Evolutionary conservation across 495 filamentous ascomycete species (phyloP), one percentile per base, ranked within the genome.

Genomic region (Xylaria bambusicola): DNA sequence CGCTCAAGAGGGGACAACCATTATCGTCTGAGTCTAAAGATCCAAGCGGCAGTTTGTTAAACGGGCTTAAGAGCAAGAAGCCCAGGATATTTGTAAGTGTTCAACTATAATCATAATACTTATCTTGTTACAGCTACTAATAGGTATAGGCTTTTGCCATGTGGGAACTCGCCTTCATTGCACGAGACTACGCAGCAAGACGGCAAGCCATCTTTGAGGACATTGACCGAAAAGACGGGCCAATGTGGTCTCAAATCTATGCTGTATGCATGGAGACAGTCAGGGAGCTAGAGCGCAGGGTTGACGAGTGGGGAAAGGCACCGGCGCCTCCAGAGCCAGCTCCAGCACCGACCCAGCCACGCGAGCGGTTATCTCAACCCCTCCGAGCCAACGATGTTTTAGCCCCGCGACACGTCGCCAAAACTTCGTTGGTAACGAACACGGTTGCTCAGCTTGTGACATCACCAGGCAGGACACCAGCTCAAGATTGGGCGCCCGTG

Each of bases 1-100:
- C 95, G 6, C 68, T 96, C 42, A 95, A 94, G 71, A 85, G 88
- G 59, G 86, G 80, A 2, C 86, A 89, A 63, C 91, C 92, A n/a
- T 79, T 98, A 21, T 95, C 91, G 1, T 77, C 81, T 10, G 88
- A 92, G 54, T 89, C 91, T 4, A 89, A 86, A 62, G 95, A 98
- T 74, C 92, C 94, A 1, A 98, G 95, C 64, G 93, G 91, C 35
- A 96, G 88, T 65, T 77, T 98, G 40, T 69, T 98, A 45, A 90
- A 85, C 53, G 94, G 94, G 1, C 73, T 98, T 46, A 91, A 86
- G 61, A 84, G 88, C 18, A 92, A 83, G 70, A 90, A 88, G 61
- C 73, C 82, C 75, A 75, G 86, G 82, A 77, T 65, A 75, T 68
- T 56, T 23, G 56, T 63, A 55, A 58, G 42, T 62, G 24, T 17